Evolutionary conservation across 495 filamentous ascomycete genomes (phyloP), one percentile per base, ranked within the genome.

Genomic region (Bacidia gigantensis): DNA sequence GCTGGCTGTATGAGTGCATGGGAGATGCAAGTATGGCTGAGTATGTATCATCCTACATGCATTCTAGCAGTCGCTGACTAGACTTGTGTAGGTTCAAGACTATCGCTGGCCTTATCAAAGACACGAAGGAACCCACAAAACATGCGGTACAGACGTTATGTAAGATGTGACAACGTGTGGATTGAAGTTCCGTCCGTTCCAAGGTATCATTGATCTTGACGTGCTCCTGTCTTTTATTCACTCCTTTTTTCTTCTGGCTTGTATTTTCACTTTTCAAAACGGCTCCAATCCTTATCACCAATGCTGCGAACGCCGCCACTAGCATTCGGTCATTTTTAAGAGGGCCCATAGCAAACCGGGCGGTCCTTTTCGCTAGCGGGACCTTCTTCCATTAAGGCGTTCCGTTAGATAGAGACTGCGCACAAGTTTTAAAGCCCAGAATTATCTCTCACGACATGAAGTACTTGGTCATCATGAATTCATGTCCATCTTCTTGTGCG

Each of bases 1-100:
- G 86, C 65, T 85, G 82, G 68, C 57, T 97, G 56, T 98, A 92
- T 71, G 90, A 97, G 73, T 83, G 81, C 62, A 78, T 98, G 80
- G 86, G 87, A 18, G 89, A 96, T 75, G 85, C 92, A 17, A 72
- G 62, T 3, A 83, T 85, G 60, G 64, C 71, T 5, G 80, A 86
- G 78, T 74, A 45, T 25, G 63, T 63, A 3, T n/a, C n/a, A n/a
- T n/a, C n/a, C n/a, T n/a, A n/a, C n/a, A n/a, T n/a, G n/a, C 23
- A 14, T 20, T n/a, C 32, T 14, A 24, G 18, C 12, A 38, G 3
- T 29, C 11, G 11, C 7, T n/a, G n/a, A n/a, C n/a, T n/a, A n/a
- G 3, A 18, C 46, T n/a, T 18, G 49, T n/a, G 18, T 24, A 72
- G 65, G 18, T 95, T 97, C 62, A 79, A 73, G 66, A 69, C 64